Conservation (phyloP, 1,284 basidiomycete genomes). For the Golubevia pallescens region DNA sequence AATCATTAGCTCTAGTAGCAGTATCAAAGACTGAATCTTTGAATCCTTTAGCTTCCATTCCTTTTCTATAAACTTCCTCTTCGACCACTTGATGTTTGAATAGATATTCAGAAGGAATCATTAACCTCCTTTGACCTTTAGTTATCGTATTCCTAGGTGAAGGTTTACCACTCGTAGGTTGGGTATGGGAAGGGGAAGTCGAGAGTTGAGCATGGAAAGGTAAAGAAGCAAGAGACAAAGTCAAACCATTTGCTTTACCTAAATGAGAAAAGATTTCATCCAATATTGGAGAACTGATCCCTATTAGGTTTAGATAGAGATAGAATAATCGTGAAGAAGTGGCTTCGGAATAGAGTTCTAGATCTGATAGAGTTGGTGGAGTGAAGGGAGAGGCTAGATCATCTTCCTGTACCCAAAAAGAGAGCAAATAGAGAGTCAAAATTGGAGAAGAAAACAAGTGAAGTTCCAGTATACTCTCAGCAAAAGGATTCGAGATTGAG, state of each 20-base stretch:
- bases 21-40: constrained; percentile 81
- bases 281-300: constrained; percentile 20
- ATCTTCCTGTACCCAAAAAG: constrained; percentile 20
- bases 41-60: constrained; percentile 73
- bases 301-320: constrained; percentile 46
- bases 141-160: constrained; percentile 24
- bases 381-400: constrained; percentile 42
- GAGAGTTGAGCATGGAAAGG: constrained; percentile 40
- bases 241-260: constrained; percentile 56
- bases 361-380: constrained; percentile 39
- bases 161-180: constrained; percentile 9
- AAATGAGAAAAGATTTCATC: constrained; percentile 61
- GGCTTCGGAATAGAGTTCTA: constrained; percentile 51
- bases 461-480: too few relatives aligned
- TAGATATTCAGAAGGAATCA: constrained; percentile 83
- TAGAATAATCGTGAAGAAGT: constrained; percentile 50
- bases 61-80: constrained; percentile 81
- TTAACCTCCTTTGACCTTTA: constrained; percentile 71
- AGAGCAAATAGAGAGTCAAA: too few relatives aligned
- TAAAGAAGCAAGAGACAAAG: constrained; percentile 33
- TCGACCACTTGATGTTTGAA: constrained; percentile 80
- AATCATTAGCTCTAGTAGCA: constrained; percentile 87
- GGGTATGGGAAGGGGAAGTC: constrained; percentile 37
- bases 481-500: not conserved
- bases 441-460: not conserved